Evolutionary conservation across 78 protist species (phyloP), one percentile per base, ranked within the genome.

Genomic region (Anaeramoeba flamelloides): DNA sequence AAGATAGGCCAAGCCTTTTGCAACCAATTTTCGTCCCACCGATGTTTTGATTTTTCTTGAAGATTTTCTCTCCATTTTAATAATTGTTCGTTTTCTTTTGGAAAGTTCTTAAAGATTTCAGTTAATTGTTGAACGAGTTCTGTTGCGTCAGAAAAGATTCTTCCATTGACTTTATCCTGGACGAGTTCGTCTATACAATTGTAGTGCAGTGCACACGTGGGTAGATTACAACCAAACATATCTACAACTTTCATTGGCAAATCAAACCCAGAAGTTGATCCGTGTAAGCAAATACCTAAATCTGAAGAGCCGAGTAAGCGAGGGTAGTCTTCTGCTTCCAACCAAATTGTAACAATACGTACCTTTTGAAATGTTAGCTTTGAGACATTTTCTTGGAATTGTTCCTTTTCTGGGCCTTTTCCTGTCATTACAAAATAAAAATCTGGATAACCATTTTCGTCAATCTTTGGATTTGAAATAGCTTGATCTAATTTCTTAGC

Each of bases 191-290:
- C 31, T 33, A 86, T 22, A 40, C 90, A 87, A 0, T 33, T 38
- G 37, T 82, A 92, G 17, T 82, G 53, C 12, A 88, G n/a, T 17
- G 98, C 97, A 26, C 82, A 83, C 2, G 86, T 95, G 0, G 98
- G 98, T 2, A 95, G 75, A 4, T 86, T 84, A 40, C 89, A 81
- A 31, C 97, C 97, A 81, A 93, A 88, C 95, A 93, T 91, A 79
- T 96, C 98, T 31, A 95, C 93, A 2, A 92, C 92, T 86, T 96
- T 96, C 97, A 96, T 96, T 32, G 99, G 99, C 31, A 96, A 85
- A 79, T 96, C 99, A 3, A 91, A 31, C 1, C 97, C 97, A 41
- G 90, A 82, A 3, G 92, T 86, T 3, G 95, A 90, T 17, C 77
- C 38, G 87, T 96, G 99, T 30, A 96, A 86, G 30, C 88, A 91